Conservation (phyloP, 2,329 filamentous ascomycete species). For the Apiospora aurea region DNA sequence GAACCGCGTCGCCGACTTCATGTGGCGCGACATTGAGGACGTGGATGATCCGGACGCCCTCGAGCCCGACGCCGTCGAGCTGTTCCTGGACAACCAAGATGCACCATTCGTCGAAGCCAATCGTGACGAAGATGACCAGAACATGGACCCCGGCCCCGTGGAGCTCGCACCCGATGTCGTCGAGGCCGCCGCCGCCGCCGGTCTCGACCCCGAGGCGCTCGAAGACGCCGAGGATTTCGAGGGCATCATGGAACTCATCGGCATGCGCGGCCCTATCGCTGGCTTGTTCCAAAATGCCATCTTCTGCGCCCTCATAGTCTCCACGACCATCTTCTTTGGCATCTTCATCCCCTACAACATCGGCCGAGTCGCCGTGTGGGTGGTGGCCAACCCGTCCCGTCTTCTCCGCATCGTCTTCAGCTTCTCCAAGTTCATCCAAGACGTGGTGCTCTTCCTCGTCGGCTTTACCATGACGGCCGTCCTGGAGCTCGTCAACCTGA, state of each 20-base stretch:
- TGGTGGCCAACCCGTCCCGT: conserved; percentile 80
- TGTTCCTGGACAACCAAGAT: conserved; percentile 58
- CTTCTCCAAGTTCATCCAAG: conserved; percentile 80
- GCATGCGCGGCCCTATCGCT: conserved; percentile 91
- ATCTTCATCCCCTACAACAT: conserved; percentile 93
- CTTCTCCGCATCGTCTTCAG: conserved; percentile 77
- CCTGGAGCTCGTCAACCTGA: conserved; percentile 49
- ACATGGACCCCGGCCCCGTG: conserved; percentile 38
- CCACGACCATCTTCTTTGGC: conserved; percentile 82
- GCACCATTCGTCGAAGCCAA: conserved; percentile 46
- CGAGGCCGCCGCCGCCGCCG: conserved; percentile 70
- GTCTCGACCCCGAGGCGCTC: conserved; percentile 76
- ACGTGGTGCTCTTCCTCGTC: conserved; percentile 70
- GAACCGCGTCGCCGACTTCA: conserved; percentile 61
- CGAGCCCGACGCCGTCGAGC: conserved; percentile 65
- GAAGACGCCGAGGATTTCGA: conserved; percentile 94
- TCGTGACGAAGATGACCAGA: conserved; percentile 49
- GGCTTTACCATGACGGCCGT: conserved; percentile 59
- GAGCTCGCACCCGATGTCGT: conserved; percentile 62
- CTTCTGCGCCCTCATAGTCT: conserved; percentile 90
- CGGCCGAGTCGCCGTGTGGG: conserved; percentile 82
- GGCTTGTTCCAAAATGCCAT: conserved; percentile 93
- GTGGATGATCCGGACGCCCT: conserved; percentile 60
- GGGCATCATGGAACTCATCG: conserved; percentile 93
- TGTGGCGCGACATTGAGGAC: conserved; percentile 64